A percentile compares a stretch with the other conserved stretches of the same genome.
These are phyloP conservation scores for Penicillium decumbens DNA, from an alignment of 2,329 filamentous ascomycete genomes.

Conservation along the genomic window DNA sequence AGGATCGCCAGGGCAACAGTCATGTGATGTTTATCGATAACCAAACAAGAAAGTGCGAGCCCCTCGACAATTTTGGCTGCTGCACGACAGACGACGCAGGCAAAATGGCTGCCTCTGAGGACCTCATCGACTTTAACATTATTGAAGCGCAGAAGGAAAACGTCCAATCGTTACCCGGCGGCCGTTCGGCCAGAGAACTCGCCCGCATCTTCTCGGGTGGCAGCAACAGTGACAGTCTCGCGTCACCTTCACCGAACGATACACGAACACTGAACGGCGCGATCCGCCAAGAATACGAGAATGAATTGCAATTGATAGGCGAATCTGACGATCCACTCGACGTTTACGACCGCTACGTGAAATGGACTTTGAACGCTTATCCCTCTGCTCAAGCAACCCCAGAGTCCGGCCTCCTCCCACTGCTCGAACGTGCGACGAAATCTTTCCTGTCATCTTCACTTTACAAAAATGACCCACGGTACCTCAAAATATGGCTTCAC, in stretches of 20 bases:
- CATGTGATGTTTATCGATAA: constrained; percentile 38
- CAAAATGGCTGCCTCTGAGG: constrained; percentile 41
- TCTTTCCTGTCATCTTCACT: constrained; percentile 76
- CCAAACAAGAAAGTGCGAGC: constrained; percentile 15
- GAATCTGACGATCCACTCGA: constrained; percentile 95
- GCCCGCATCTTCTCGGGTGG: constrained; percentile 62
- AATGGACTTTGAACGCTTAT: constrained; percentile 94
- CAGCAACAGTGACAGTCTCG: constrained; percentile 48
- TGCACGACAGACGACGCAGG: constrained; percentile 46
- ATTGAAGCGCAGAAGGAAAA: constrained; percentile 98
- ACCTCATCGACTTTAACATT: constrained; percentile 67
- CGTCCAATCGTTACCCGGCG: constrained; percentile 86
- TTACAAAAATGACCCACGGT: constrained; percentile 93
- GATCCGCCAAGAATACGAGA: constrained; percentile 78
- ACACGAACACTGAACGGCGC: constrained; percentile 73
- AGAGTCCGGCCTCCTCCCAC: constrained; percentile 79
- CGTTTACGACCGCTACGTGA: constrained; percentile 91
- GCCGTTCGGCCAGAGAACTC: constrained; percentile 81
- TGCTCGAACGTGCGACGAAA: constrained; percentile 91
- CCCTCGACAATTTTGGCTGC: constrained; percentile 8
- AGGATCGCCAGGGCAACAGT: constrained; percentile 30
- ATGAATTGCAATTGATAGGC: constrained; percentile 68
- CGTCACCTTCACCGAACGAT: constrained; percentile 64
- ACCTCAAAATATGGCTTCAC: constrained; percentile 87
- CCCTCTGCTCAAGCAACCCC: constrained; percentile 88